Evolutionary conservation across 805 yeast species (phyloP).

Genomic region (Teunomyces atbi): DNA sequence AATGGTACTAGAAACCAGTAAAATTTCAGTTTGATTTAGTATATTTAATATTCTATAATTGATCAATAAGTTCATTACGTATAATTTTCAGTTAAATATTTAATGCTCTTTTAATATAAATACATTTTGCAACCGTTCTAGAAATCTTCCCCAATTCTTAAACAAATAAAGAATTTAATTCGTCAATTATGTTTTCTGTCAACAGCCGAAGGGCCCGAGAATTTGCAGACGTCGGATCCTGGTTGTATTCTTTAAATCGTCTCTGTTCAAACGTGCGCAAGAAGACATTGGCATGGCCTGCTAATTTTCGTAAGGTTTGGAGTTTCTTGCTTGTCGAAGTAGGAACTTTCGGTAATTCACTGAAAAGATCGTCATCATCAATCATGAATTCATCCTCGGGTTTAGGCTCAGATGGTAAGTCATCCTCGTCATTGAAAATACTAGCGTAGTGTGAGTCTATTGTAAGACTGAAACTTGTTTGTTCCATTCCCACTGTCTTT

Average conservation of each 20-base stretch:
- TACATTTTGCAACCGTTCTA: background rate
- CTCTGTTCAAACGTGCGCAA: background rate
- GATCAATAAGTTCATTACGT: no score
- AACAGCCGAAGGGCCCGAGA: constrained; percentile 4
- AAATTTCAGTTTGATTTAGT: background rate
- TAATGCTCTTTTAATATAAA: no score
- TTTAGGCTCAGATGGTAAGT: background rate
- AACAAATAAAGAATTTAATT: constrained; percentile 3
- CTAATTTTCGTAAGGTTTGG: background rate
- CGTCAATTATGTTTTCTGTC: constrained; percentile 7
- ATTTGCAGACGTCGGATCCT: background rate
- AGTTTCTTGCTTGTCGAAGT: constrained; percentile 2
- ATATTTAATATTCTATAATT: no score
- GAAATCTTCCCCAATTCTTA: no score
- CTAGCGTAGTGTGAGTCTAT: constrained; percentile 29
- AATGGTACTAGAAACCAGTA: background rate
- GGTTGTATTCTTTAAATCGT: background rate
- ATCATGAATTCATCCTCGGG: constrained; percentile 10
- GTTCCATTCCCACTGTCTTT: background rate
- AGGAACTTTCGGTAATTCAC: constrained; percentile 3
- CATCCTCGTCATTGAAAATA: constrained; percentile 17
- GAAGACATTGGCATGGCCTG: background rate
- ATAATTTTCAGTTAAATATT: no score
- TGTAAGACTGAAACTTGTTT: constrained; percentile 13
- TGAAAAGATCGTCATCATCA: constrained; percentile 11